Evolutionary conservation across 306 rosid genomes (phyloP), one percentile per base, ranked within the genome.

Genomic region (Lotus japonicus): DNA sequence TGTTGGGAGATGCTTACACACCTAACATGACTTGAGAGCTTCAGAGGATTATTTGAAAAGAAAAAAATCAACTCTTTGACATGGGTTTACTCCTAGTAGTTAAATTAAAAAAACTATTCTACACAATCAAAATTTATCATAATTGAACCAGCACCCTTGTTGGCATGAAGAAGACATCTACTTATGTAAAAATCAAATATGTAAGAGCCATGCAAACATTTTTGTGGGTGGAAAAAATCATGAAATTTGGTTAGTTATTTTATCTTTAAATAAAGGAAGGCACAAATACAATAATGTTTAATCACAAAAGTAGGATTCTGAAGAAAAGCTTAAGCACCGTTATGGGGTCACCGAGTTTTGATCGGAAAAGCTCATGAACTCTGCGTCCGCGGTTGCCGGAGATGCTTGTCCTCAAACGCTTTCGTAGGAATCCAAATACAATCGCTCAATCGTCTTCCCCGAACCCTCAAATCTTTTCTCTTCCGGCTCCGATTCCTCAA

Each of bases 401-500:
- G 50, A 89, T 79, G 90, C 51, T 74, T 53, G 72, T 80, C 33
- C 77, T 77, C 75, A 58, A 69, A 35, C 79, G 85, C 79, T 81
- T 79, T 62, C 33, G 38, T 51, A 41, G 86, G 84, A 82, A 85
- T 7, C 31, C 69, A 58, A 79, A 83, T 16, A 41, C 70, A 65
- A 13, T 4, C 7, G 2, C 72, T 26, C 65, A 58, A 66, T 69
- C 51, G 0, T 87, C 64, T 42, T 67, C 73, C 9, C 50, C 54
- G 7, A 78, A 62, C 53, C 77, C 77, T 65, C 71, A 76, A 68
- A 43, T 76, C 45, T 90, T 82, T 68, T 88, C 85, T 66, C 87
- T 88, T 70, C 97, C 95, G 26, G 68, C 74, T 46, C 79, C 88
- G 4, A 70, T 83, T 52, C 88, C 92, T 41, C 63, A 71, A 65